These are phyloP conservation scores for Posidonia oceanica DNA, from an alignment of 116 monocot species.

Conservation along the genomic window DNA sequence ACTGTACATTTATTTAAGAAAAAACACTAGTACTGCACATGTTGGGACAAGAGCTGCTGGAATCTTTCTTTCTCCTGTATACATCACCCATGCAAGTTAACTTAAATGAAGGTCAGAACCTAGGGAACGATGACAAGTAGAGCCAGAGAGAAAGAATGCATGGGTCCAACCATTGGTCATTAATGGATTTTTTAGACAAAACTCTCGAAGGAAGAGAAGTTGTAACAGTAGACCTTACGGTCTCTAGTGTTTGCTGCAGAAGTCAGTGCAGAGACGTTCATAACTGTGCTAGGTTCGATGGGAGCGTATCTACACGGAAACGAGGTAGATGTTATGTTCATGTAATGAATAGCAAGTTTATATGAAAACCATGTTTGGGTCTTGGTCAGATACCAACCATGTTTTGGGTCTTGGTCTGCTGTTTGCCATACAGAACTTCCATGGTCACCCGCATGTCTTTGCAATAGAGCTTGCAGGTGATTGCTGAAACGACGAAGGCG, in stretches of 20 bases:
- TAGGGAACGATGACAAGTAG: background rate
- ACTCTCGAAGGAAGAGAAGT: slow-evolving; percentile 1
- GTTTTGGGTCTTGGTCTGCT: background rate
- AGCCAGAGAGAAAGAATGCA: background rate
- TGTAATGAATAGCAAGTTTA: background rate
- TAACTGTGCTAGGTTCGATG: too few relatives aligned
- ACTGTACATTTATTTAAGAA: too few relatives aligned
- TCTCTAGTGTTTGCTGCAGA: background rate
- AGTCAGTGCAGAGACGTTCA: too few relatives aligned
- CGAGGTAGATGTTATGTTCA: background rate
- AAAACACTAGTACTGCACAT: too few relatives aligned
- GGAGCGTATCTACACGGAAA: background rate
- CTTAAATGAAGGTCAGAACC: background rate
- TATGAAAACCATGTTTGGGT: background rate
- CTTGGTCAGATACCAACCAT: background rate
- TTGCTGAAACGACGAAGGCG: background rate
- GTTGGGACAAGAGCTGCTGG: too few relatives aligned
- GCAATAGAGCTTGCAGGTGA: background rate
- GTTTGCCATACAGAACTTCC: background rate
- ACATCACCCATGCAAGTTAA: too few relatives aligned
- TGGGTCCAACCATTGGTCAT: background rate
- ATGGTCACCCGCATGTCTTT: background rate
- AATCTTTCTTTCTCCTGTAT: too few relatives aligned
- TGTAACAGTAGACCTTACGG: background rate
- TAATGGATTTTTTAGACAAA: background rate